A percentile compares a stretch with the other conserved stretches of the same genome.
Conservation (phyloP, 1,139 yeast species). For the Yarrowia galli region DNA sequence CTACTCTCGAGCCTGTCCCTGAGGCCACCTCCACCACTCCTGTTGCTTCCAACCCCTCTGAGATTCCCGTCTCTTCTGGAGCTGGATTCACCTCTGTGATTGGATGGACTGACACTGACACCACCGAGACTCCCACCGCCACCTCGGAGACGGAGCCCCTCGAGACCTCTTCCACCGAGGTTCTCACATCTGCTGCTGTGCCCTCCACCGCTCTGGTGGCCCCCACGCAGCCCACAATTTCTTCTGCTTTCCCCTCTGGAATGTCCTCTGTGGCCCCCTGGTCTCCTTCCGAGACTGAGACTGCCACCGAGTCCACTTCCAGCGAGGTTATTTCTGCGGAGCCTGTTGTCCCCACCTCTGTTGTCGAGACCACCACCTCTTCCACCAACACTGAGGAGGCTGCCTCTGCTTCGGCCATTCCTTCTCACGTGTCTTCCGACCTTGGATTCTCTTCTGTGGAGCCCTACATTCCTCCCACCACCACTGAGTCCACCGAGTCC, state of each 20-base stretch:
- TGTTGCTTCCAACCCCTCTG: constrained; percentile 5
- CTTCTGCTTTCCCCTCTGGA: constrained; percentile 32
- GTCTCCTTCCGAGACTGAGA: constrained; percentile 34
- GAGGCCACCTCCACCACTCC: constrained; percentile 26
- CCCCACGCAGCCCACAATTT: constrained; percentile 11
- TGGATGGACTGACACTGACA: constrained; percentile 20
- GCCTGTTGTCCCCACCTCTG: constrained; percentile 7
- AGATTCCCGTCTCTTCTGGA: constrained; percentile 24
- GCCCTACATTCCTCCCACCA: constrained; percentile 24
- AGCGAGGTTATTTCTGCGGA: neutral
- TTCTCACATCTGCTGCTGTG: constrained; percentile 2
- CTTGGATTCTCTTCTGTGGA: constrained; percentile 18
- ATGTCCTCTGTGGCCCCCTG: constrained; percentile 37
- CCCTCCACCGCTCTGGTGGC: neutral
- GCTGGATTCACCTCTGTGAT: constrained; percentile 14
- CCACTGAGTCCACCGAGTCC: constrained; percentile 9
- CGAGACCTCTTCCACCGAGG: constrained; percentile 31
- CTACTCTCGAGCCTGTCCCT: neutral
- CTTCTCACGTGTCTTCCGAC: constrained; percentile 20
- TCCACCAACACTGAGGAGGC: constrained; percentile 10
- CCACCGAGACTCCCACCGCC: constrained; percentile 15
- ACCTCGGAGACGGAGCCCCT: constrained; percentile 15
- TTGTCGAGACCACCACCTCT: constrained; percentile 1
- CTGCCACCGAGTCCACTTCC: constrained; percentile 13
- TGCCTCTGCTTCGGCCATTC: constrained; percentile 12